A percentile compares a stretch with the other conserved stretches of the same genome.
Evolutionary conservation across 805 yeast species (phyloP).

Genomic region (Maudiozyma barnettii): DNA sequence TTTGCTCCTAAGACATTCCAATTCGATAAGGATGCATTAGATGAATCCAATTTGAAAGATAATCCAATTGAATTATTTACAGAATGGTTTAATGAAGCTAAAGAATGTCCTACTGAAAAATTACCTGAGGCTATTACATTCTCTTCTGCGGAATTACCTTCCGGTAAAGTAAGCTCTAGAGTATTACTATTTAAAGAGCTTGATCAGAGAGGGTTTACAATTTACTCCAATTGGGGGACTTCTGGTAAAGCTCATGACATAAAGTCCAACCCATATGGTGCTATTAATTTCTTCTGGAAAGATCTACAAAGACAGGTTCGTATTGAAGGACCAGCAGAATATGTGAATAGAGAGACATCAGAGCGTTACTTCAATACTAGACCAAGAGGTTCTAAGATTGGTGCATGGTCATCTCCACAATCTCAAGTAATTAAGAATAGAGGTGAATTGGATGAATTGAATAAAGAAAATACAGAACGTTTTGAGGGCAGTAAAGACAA

Average conservation of each 20-base stretch:
- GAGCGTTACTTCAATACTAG: conserved; percentile 73
- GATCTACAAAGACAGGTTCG: conserved; percentile 84
- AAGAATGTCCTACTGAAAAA: conserved; percentile 38
- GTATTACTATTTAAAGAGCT: conserved; percentile 81
- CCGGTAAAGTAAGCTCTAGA: conserved; percentile 79
- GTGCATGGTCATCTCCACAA: conserved; percentile 97
- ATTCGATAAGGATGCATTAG: conserved; percentile 58
- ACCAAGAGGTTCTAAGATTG: conserved; percentile 86
- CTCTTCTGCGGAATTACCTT: conserved; percentile 80
- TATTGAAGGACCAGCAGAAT: conserved; percentile 76
- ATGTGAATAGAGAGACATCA: conserved; percentile 60
- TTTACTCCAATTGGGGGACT: conserved; percentile 85
- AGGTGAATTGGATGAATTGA: conserved; percentile 49
- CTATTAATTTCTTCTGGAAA: conserved; percentile 88
- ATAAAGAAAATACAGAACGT: conserved; percentile 39
- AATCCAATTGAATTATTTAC: conserved; percentile 74
- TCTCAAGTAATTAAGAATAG: conserved; percentile 49
- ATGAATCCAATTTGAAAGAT: conserved; percentile 39
- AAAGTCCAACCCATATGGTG: conserved; percentile 63
- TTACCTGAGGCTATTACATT: conserved; percentile 79
- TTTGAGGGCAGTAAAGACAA: conserved; percentile 42
- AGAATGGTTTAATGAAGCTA: conserved; percentile 76
- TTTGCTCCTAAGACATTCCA: conserved; percentile 86
- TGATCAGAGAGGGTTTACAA: conserved; percentile 70
- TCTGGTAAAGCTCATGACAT: conserved; percentile 74